Evolutionary conservation across 2,329 filamentous ascomycete genomes (phyloP), one percentile per base, ranked within the genome.

Genomic region (Camillea tinctor): DNA sequence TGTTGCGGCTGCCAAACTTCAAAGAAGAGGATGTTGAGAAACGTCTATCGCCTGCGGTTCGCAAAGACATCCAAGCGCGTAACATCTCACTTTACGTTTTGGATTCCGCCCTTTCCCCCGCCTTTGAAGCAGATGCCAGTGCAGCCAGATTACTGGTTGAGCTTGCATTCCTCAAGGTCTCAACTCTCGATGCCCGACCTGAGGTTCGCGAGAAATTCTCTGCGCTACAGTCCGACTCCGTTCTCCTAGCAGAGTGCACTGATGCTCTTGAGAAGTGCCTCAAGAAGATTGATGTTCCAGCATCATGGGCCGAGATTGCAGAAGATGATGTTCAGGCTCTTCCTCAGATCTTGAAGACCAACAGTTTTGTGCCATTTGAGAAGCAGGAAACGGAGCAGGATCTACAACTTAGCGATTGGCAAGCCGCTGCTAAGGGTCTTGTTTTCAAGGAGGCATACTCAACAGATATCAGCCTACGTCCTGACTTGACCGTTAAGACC

Each of bases 371-470:
- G 55, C 76, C 87, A 1, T 96, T 93, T 72, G 84, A 91, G 67
- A 96, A 94, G 78, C 80, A 84, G 50, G 91, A 96, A 70, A 67
- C 77, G 0, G 92, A 96, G 75, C 81, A 88, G 22, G 82, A 84
- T 3, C 76, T 88, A 2, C 72, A 77, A 66, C 84, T 96, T 61
- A 85, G 85, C 69, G 84, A 89, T 75, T 97, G 93, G 92, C 85
- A 93, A 76, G 83, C 88, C 52, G 91, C 88, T 55, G 95, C 94
- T 62, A 95, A 96, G 81, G 91, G 89, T 53, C 82, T 99, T 60
- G 86, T 86, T 4, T 99, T 99, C 85, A 97, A 96, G 81, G 95
- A 99, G 77, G 94, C 92, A 0, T 98, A 93, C 72, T 88, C 85
- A 64, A 93, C 92, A 22, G 80, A 86, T 71, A 81, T 81, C 64